Conservation (phyloP, 1,139 yeast genomes). For the Pichia sp. region DNA sequence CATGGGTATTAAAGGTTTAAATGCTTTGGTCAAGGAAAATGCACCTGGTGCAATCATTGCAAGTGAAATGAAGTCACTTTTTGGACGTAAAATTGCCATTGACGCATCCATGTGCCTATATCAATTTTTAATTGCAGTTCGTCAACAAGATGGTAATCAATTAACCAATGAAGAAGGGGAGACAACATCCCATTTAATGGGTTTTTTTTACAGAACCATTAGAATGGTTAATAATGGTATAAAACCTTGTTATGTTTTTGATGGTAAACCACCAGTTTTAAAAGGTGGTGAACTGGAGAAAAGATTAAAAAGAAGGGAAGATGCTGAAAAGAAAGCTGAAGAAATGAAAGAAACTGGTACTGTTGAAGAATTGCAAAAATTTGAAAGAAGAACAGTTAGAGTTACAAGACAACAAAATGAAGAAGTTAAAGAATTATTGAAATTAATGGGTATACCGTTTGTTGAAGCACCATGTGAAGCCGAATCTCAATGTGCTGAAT, state of each 20-base stretch:
- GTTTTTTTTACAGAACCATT: constrained; percentile 88
- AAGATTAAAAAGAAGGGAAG: constrained; percentile 72
- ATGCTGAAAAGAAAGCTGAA: constrained; percentile 70
- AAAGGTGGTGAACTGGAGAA: constrained; percentile 92
- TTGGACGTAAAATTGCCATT: constrained; percentile 93
- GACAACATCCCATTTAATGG: constrained; percentile 92
- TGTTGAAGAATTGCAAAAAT: constrained; percentile 65
- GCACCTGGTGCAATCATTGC: constrained; percentile 78
- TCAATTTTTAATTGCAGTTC: constrained; percentile 89
- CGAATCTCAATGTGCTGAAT: constrained; percentile 95
- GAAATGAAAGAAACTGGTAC: constrained; percentile 75
- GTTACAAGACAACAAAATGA: constrained; percentile 89
- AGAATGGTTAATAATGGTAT: constrained; percentile 85
- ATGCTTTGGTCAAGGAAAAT: constrained; percentile 76
- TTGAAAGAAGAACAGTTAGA: constrained; percentile 80
- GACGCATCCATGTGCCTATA: constrained; percentile 84
- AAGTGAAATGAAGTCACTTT: constrained; percentile 75
- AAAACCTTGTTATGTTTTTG: constrained; percentile 94
- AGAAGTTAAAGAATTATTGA: constrained; percentile 76
- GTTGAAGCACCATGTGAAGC: constrained; percentile 97
- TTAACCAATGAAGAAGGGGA: constrained; percentile 84
- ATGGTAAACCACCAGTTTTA: constrained; percentile 87
- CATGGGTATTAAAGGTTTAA: constrained; percentile 74
- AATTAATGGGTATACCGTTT: constrained; percentile 90
- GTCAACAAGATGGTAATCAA: constrained; percentile 96